A percentile compares a stretch with the other conserved stretches of the same genome.
These are phyloP conservation scores for Petunia axillaris DNA, from an alignment of 257 asterid genomes.

Conservation along the genomic window DNA sequence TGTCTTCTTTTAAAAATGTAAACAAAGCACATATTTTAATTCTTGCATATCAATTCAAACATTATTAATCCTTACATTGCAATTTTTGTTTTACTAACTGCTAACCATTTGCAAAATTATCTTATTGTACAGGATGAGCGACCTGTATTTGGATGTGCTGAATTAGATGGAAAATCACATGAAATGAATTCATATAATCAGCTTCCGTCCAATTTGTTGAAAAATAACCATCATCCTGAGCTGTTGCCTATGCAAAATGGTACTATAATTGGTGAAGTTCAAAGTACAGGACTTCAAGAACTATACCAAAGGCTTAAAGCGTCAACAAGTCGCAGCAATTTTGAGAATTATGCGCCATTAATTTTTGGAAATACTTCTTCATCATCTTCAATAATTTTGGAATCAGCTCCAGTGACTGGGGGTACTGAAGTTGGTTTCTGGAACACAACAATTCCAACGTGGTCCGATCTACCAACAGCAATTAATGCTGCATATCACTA, in stretches of 20 bases:
- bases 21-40: too few relatives aligned
- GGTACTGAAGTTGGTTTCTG: constrained; percentile 57
- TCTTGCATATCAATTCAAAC: too few relatives aligned
- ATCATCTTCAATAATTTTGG: constrained; percentile 54
- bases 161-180: constrained; percentile 25
- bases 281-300: constrained; percentile 58
- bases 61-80: too few relatives aligned
- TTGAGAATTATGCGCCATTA: constrained; percentile 43
- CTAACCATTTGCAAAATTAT: constrained; percentile 1
- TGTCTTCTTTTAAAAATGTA: too few relatives aligned
- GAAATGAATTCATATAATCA: constrained; percentile 44
- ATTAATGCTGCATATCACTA: constrained; percentile 58
- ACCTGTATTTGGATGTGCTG: too few relatives aligned
- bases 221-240: constrained; percentile 41
- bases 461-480: constrained; percentile 65
- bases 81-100: too few relatives aligned
- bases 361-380: constrained; percentile 45
- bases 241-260: constrained; percentile 30
- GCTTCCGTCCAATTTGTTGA: constrained; percentile 38
- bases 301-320: constrained; percentile 59
- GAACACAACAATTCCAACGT: constrained; percentile 46
- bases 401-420: constrained; percentile 55
- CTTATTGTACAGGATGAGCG: constrained; percentile 46
- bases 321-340: constrained; percentile 39
- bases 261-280: constrained; percentile 44